Evolutionary conservation across 139 green algal genomes (phyloP), one percentile per base, ranked within the genome.

Genomic region (Tetraselmis chui): DNA sequence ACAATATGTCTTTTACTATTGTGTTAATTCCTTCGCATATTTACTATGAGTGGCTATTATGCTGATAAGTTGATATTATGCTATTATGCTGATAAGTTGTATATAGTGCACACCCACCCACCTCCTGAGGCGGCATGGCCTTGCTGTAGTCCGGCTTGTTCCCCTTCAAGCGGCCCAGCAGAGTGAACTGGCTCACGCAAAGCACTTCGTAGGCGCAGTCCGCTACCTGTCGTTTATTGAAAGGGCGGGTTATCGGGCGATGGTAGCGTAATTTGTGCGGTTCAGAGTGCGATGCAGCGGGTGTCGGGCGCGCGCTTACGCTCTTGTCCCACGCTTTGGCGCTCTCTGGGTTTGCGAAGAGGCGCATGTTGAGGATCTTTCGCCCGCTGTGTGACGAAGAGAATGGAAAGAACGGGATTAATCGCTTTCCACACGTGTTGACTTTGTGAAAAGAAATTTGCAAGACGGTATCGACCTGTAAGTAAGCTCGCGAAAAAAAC

Each of bases 61-160:
- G n/a, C n/a, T 0, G 32, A 2, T 59, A 1, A 1, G 31, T 11
- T 81, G 29, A 76, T n/a, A 83, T 22, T n/a, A n/a, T n/a, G n/a
- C n/a, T n/a, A n/a, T n/a, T n/a, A n/a, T n/a, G n/a, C n/a, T n/a
- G n/a, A n/a, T n/a, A n/a, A n/a, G n/a, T n/a, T n/a, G n/a, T n/a
- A n/a, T n/a, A n/a, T n/a, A n/a, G n/a, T n/a, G n/a, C n/a, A n/a
- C n/a, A n/a, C n/a, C n/a, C n/a, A n/a, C 79, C 1, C 74, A 90
- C 89, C 87, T 89, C 30, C 59, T 86, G 32, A 1, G 90, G 87
- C 1, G 78, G 80, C 92, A 96, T 97, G 0, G 92, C 92, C 32
- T 90, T 85, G 77, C 85, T 88, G 83, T 86, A 96, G 78, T 96
- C 93, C 23, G 90, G 92, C 82, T 96, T 97, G 76, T 93, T 93